Evolutionary conservation across 2,329 filamentous ascomycete species (phyloP).

Genomic region (Stromatinia cepivora): DNA sequence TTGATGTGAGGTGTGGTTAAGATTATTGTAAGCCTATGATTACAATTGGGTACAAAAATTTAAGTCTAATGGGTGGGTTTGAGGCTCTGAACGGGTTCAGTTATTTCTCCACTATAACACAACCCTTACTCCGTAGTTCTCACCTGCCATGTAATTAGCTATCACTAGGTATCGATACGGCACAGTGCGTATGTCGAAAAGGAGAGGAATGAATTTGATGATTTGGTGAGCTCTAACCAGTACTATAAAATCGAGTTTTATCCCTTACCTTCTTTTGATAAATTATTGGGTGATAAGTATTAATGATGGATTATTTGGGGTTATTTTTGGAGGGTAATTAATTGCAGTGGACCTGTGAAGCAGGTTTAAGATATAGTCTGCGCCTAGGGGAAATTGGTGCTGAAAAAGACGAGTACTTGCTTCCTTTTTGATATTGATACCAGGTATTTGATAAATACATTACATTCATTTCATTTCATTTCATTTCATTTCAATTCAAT

Average conservation of each 20-base stretch:
- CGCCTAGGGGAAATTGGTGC: background rate
- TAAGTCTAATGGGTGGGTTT: background rate
- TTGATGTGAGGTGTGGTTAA: background rate
- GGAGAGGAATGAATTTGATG: no score
- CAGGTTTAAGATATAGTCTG: no score
- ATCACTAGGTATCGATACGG: no score
- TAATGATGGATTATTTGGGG: no score
- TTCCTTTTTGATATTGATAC: background rate
- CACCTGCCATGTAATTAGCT: no score
- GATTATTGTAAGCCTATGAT: background rate
- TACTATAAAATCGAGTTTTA: background rate
- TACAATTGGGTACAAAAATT: no score
- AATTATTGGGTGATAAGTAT: background rate
- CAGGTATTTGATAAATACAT: background rate
- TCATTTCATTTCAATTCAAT: background rate
- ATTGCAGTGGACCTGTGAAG: no score
- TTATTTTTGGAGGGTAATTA: no score
- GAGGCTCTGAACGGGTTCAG: slow-evolving; percentile 9
- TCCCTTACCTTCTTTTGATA: background rate
- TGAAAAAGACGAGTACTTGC: background rate
- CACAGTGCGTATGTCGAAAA: background rate
- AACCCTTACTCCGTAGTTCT: background rate
- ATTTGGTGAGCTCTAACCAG: background rate
- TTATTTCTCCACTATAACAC: background rate
- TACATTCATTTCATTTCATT: no score